Evolutionary conservation across 805 yeast genomes (phyloP), one percentile per base, ranked within the genome.

Genomic region (Nakazawaea molendinolei): DNA sequence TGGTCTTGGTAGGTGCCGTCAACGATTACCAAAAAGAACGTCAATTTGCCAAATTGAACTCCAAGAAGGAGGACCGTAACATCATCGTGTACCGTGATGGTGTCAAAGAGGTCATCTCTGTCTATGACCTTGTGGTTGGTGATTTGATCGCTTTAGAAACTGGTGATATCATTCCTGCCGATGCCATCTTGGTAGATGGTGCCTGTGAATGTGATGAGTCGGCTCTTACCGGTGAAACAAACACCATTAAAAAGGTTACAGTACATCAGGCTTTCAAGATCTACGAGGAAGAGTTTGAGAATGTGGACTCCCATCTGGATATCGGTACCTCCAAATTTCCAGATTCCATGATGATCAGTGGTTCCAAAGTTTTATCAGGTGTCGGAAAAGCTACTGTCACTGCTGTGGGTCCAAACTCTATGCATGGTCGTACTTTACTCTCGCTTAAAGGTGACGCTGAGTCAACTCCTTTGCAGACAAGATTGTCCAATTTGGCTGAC

Each of bases 11-110:
- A 10, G 95, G 97, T 33, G 92, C 96, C 2, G 81, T 75, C n/a
- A 92, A 92, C 57, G 98, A 92, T 60, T 92, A 83, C 65, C 96
- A 92, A 55, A 94, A 94, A 56, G 98, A 92, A 56, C 65, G 86
- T 12, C 98, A 92, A 55, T 92, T 92, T 58, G 83, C 85, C 34
- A 80, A 78, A 47, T 71, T 92, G 44, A 89, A 90, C 57, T 76
- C 86, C 22, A 85, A 89, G 58, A 90, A 90, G 58, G 92, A 86
- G 44, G 84, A 84, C 45, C 73, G 96, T 37, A 74, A 76, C 42
- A 67, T 92, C 29, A 74, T 83, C 36, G 95, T 87, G 2, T 62
- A 81, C 28, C 69, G 97, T 42, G 69, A 75, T 28, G 89, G 90
- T 25, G 67, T 68, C 31, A 86, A 86, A 47, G 63, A 61, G 33